phyloP scores from a whole-genome alignment of 2,329 filamentous ascomycete species.

The Scopulariopsis brevicaulis region DNA sequence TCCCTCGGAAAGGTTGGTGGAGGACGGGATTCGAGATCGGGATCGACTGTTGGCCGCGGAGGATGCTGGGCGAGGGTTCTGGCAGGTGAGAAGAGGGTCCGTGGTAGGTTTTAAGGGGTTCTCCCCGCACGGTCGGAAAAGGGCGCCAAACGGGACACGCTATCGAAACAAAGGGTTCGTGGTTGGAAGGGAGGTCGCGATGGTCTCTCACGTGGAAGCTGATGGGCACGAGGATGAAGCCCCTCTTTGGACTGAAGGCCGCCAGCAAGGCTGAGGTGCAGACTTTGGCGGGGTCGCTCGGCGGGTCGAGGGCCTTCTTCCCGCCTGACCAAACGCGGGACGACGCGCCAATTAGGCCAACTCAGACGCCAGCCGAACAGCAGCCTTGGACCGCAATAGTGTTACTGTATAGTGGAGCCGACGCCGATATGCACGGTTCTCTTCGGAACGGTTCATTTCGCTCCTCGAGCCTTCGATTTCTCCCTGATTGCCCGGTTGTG shows the following conservation, averaged over 20 bases:
- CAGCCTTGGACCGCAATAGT: too few relatives aligned
- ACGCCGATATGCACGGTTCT: too few relatives aligned
- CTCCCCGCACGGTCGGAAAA: background rate
- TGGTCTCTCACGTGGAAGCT: constrained; percentile 3
- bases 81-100: background rate
- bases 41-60: background rate
- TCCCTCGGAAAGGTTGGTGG: background rate
- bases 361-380: background rate
- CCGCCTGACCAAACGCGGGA: background rate
- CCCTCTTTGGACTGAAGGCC: background rate
- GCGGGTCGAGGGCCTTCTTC: background rate
- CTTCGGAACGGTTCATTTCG: too few relatives aligned
- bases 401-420: too few relatives aligned
- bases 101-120: background rate
- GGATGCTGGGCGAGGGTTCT: background rate
- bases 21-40: background rate
- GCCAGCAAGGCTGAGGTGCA: background rate
- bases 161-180: background rate
- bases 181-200: constrained; percentile 8
- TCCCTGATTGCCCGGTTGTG: too few relatives aligned
- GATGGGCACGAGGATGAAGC: background rate
- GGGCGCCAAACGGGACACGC: background rate
- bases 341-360: background rate
- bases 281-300: background rate
- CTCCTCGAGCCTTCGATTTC: too few relatives aligned